These are phyloP conservation scores for Sisymbrium irio DNA, from an alignment of 345 rosid species.

Conservation along the genomic window DNA sequence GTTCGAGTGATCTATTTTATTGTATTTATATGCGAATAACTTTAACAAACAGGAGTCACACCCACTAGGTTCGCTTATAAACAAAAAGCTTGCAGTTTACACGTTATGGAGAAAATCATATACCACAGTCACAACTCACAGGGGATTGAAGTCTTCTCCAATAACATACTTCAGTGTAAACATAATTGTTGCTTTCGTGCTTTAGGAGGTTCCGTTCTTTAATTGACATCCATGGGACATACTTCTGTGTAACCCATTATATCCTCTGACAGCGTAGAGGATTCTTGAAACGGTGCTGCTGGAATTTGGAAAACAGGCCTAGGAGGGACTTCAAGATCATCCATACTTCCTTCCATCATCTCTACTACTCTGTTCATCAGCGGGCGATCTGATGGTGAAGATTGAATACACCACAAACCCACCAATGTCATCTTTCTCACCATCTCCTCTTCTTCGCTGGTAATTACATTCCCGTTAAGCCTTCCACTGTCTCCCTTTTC, in stretches of 20 bases:
- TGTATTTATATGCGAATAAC: no score
- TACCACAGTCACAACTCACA: no score
- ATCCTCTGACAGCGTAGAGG: background rate
- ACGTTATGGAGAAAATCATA: no score
- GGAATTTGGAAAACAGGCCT: background rate
- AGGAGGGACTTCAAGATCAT: constrained; percentile 1
- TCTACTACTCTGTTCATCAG: background rate
- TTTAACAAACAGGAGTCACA: no score
- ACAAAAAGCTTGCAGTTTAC: no score
- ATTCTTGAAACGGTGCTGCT: background rate
- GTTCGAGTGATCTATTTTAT: no score
- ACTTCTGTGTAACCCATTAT: background rate
- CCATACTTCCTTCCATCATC: background rate
- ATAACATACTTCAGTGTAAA: no score
- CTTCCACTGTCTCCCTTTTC: background rate
- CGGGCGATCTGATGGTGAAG: background rate
- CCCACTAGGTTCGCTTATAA: no score
- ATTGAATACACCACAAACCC: constrained; percentile 2
- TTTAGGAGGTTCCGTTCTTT: background rate
- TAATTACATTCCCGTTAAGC: background rate
- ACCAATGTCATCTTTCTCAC: background rate
- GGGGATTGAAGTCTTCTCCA: no score
- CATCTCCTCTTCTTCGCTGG: background rate
- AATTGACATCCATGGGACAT: background rate
- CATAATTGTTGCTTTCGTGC: background rate